A percentile compares a stretch with the other conserved stretches of the same genome.
phyloP scores from a whole-genome alignment of 1,284 basidiomycete species.

The Mixia osmundae region DNA sequence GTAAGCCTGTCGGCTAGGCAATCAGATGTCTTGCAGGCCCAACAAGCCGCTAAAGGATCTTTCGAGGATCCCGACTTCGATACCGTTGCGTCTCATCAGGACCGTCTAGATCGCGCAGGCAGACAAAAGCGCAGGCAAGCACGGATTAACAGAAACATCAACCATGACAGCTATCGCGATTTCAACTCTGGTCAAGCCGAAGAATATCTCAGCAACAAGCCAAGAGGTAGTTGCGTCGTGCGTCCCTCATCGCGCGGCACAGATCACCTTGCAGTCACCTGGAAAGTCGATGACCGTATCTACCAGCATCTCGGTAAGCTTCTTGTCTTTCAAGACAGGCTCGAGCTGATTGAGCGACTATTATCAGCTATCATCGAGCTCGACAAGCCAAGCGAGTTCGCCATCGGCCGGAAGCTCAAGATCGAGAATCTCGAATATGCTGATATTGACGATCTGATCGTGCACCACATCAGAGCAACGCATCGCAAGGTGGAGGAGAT shows the following conservation, averaged over 20 bases:
- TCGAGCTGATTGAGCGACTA: not conserved
- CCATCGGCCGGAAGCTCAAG: constrained; percentile 13
- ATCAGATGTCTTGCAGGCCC: no score
- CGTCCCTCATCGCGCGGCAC: constrained; percentile 83
- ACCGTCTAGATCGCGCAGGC: no score
- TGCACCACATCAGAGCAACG: constrained; percentile 90
- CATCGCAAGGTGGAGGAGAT: constrained; percentile 82
- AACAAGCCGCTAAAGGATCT: no score
- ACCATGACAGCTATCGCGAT: constrained; percentile 96
- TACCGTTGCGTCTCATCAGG: no score
- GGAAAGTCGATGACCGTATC: constrained; percentile 93
- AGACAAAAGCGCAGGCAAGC: constrained; percentile 40
- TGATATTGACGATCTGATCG: constrained; percentile 92
- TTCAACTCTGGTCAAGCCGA: constrained; percentile 82
- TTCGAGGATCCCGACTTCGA: constrained; percentile 26
- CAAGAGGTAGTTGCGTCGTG: constrained; percentile 84
- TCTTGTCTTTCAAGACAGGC: not conserved
- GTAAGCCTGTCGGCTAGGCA: no score
- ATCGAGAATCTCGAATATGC: constrained; percentile 53
- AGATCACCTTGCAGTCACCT: constrained; percentile 89
- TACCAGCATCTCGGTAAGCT: constrained; percentile 80
- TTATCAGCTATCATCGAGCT: constrained; percentile 68
- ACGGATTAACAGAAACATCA: no score
- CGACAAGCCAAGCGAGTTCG: constrained; percentile 38
- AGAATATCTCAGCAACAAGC: constrained; percentile 63